phyloP scores from a whole-genome alignment of 805 yeast genomes.

The Starmerella asiatica region DNA sequence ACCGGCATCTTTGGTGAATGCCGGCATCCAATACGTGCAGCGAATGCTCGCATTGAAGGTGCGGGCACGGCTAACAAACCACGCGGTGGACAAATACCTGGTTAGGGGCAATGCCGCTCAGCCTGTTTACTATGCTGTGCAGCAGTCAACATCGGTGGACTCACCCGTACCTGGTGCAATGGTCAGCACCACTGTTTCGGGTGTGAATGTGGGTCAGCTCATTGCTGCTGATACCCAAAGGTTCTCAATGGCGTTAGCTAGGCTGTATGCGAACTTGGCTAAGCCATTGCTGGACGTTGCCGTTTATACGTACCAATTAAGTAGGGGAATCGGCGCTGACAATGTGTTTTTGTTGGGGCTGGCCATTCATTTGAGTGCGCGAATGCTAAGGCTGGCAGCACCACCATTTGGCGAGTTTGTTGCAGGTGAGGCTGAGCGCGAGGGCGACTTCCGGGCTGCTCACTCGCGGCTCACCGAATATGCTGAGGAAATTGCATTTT shows the following conservation, averaged over 20 bases:
- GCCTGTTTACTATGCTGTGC: conserved; percentile 60
- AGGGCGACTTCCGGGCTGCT: conserved; percentile 68
- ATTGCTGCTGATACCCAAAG: conserved; percentile 68
- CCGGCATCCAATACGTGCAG: conserved; percentile 39
- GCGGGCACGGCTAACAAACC: conserved; percentile 50
- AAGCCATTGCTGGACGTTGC: conserved; percentile 71
- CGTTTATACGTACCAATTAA: conserved; percentile 65
- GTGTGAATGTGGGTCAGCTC: conserved; percentile 70
- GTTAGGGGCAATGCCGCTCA: conserved; percentile 30
- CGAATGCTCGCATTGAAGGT: conserved; percentile 32
- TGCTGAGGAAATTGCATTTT: conserved; percentile 76
- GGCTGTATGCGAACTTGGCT: conserved; percentile 67
- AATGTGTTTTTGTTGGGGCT: conserved; percentile 63
- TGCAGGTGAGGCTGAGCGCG: conserved; percentile 60
- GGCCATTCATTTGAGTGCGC: conserved; percentile 68
- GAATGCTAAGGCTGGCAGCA: conserved; percentile 56
- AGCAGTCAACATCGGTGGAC: conserved; percentile 30
- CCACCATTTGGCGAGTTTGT: conserved; percentile 83
- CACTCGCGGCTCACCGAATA: conserved; percentile 71
- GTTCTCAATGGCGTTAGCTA: conserved; percentile 55
- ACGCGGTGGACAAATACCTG: conserved; percentile 55
- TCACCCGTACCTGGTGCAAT: too few relatives aligned
- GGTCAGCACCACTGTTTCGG: conserved; percentile 29
- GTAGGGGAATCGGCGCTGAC: conserved; percentile 43
- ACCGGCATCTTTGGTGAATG: conserved; percentile 72